phyloP scores from a whole-genome alignment of 345 rosid species.

The Eucalyptus regnans region DNA sequence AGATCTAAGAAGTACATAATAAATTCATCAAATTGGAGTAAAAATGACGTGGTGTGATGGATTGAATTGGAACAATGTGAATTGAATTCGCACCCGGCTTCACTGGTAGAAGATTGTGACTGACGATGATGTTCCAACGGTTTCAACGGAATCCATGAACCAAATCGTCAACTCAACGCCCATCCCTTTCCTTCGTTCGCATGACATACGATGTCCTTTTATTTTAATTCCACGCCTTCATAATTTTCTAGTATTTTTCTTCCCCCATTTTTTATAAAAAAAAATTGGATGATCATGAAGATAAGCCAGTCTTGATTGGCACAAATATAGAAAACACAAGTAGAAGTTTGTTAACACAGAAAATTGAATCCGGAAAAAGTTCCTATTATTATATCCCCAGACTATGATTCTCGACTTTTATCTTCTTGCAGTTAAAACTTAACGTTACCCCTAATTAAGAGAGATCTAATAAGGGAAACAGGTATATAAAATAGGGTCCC shows the following conservation, averaged over 20 bases:
- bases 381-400: not conserved
- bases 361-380: not conserved
- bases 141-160: not conserved
- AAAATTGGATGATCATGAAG: not conserved
- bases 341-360: not conserved
- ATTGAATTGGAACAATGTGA: not conserved
- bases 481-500: not conserved
- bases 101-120: not conserved
- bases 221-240: not conserved
- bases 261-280: not conserved
- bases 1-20: not conserved
- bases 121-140: not conserved
- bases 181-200: not conserved
- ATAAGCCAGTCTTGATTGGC: not conserved
- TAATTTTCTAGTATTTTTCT: not conserved
- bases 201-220: not conserved
- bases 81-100: not conserved
- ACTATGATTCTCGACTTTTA: not conserved
- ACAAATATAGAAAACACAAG: not conserved
- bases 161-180: not conserved
- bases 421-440: rapidly evolving
- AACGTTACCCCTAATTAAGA: not conserved
- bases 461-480: not conserved
- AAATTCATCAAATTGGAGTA: not conserved
- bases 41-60: not conserved